Evolutionary conservation across 805 yeast species (phyloP), one percentile per base, ranked within the genome.

Genomic region (Yamadazyma nakazawae): DNA sequence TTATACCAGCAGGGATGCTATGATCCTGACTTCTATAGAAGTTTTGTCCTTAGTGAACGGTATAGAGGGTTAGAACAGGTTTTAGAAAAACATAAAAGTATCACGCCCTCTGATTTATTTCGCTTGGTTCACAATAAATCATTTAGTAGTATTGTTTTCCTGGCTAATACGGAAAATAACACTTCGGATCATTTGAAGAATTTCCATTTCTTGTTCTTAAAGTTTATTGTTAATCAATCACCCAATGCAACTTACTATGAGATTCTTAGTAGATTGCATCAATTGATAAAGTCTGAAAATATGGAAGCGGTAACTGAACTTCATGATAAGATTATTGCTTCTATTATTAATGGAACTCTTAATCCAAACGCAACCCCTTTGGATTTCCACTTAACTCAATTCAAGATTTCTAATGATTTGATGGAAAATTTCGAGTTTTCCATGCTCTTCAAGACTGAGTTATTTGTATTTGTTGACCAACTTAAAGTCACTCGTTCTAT

Each of bases 31-130:
- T 52, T 50, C 42, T 61, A 59, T 45, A 49, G 51, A 34, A 43
- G 60, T 14, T 50, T 57, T 21, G 53, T 64, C 42, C 64, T 61
- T 41, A 48, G 59, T n/a, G 53, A 58, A 34, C 52, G 64, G 18
- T 63, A 61, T 48, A 57, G 56, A 32, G 44, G 49, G 14, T 56
- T 64, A 49, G 54, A 52, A 28, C 26, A 16, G 2, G 54, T 62
- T 30, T 51, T 66, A 24, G 50, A 54, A 2, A 45, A 47, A 14
- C 43, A 52, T 10, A 18, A 21, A 8, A 24, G 16, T 10, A 24
- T 52, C 18, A 30, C 28, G 5, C 54, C 56, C 10, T 21, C 34
- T 2, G 50, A 47, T 31, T 34, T 52, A 14, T 24, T 14, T 8
- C 13, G 13, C 9, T 34, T 52, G 17, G 32, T 42, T 25, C n/a